Evolutionary conservation across 129 eudicot genomes (phyloP).

Genomic region (Glebionis coronaria): DNA sequence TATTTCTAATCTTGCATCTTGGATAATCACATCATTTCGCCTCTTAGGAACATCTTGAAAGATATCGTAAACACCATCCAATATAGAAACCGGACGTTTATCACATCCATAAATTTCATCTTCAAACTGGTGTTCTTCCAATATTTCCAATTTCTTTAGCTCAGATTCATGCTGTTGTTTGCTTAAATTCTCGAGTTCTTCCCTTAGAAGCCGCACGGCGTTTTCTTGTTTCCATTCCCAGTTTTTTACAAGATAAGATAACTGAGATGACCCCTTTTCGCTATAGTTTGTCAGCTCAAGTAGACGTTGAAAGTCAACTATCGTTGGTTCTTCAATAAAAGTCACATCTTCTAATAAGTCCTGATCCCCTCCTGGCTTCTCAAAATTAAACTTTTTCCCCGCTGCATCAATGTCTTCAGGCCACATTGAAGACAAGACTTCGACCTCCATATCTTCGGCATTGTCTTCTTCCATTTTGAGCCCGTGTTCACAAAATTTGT

Average conservation of each 20-base stretch:
- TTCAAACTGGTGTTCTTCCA: constrained; percentile 66
- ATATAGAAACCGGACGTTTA: constrained; percentile 58
- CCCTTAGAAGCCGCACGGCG: constrained; percentile 64
- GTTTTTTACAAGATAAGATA: constrained; percentile 56
- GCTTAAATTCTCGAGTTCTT: constrained; percentile 66
- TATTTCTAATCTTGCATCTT: constrained; percentile 39
- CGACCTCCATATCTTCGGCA: constrained; percentile 72
- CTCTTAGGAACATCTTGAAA: constrained; percentile 50
- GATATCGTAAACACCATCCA: constrained; percentile 49
- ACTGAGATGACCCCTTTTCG: constrained; percentile 67
- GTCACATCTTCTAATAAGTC: constrained; percentile 49
- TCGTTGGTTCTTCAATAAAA: constrained; percentile 43
- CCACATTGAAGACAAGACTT: constrained; percentile 87
- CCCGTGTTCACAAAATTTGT: constrained; percentile 19
- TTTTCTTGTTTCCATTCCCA: constrained; percentile 77
- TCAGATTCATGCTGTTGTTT: constrained; percentile 63
- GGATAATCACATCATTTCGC: constrained; percentile 39
- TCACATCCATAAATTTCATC: constrained; percentile 45
- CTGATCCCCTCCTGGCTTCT: constrained; percentile 52
- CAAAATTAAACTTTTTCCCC: constrained; percentile 70
- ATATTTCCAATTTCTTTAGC: constrained; percentile 68
- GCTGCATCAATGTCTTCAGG: constrained; percentile 85
- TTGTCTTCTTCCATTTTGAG: constrained; percentile 39
- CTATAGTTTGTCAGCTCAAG: constrained; percentile 58
- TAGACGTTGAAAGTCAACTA: constrained; percentile 52